Evolutionary conservation across 805 yeast genomes (phyloP).

Genomic region (Saccharomycopsis selenospora): DNA sequence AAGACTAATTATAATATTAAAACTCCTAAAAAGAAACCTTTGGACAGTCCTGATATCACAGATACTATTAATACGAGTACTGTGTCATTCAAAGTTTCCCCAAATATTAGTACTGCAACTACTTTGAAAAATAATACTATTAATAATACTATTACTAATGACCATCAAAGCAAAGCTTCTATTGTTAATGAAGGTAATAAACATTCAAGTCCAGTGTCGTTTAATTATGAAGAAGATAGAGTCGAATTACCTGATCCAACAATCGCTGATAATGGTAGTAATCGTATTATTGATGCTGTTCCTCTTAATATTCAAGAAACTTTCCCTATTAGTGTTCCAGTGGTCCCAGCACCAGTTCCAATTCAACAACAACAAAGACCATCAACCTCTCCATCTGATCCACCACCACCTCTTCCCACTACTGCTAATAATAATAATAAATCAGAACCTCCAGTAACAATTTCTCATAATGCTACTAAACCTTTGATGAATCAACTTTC

Average conservation of each 20-base stretch:
- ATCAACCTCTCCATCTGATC: not conserved
- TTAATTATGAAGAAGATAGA: not conserved
- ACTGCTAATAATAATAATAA: no score
- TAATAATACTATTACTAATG: no score
- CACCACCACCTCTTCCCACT: not conserved
- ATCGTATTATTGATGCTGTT: no score
- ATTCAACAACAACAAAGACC: no score
- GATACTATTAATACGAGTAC: not conserved
- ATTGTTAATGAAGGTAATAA: not conserved
- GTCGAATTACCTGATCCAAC: not conserved
- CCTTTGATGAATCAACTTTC: no score
- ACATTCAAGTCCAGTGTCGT: not conserved
- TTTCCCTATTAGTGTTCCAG: no score
- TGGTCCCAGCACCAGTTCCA: no score
- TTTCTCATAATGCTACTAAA: no score
- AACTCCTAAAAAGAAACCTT: slow-evolving; percentile 15
- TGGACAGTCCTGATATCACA: not conserved
- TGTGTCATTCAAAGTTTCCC: no score
- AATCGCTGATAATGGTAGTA: no score
- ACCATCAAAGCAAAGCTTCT: not conserved
- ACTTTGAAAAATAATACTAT: not conserved
- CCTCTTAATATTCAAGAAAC: no score
- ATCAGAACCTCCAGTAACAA: not conserved
- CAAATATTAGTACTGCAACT: not conserved
- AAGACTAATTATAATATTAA: slow-evolving; percentile 10